phyloP scores from a whole-genome alignment of 441 rosid species.

The Codiaeum variegatum region DNA sequence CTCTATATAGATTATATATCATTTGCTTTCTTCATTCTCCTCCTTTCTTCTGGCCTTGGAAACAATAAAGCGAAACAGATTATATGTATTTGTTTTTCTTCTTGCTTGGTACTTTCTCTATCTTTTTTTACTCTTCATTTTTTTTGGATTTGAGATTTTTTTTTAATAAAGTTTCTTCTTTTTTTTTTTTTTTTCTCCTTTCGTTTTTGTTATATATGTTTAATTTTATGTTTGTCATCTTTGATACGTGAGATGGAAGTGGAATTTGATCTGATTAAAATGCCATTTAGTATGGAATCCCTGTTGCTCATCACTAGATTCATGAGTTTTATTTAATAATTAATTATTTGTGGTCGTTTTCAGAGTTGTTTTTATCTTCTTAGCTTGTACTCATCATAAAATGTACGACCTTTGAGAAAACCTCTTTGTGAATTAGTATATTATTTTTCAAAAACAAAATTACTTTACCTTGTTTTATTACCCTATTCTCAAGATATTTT shows the following conservation, averaged over 20 bases:
- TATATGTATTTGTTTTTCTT: conserved; percentile 4
- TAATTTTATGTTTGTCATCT: background rate
- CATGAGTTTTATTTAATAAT: background rate
- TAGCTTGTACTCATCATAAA: background rate
- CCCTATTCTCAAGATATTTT: conserved; percentile 1
- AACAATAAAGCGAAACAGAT: conserved; percentile 4
- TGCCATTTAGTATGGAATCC: conserved; percentile 1
- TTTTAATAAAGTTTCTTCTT: background rate
- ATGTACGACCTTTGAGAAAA: background rate
- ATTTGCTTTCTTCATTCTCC: background rate
- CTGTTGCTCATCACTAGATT: conserved; percentile 6
- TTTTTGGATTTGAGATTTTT: conserved; percentile 19
- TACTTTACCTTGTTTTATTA: background rate
- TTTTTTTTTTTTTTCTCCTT: background rate
- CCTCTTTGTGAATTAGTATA: background rate
- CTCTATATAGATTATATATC: background rate
- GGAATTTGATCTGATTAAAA: conserved; percentile 19
- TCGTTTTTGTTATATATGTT: background rate
- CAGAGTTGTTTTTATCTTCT: conserved; percentile 2
- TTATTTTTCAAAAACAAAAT: background rate
- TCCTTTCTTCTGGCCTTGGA: conserved; percentile 6
- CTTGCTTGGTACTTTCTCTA: conserved; percentile 11
- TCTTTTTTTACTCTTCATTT: background rate
- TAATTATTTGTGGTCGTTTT: background rate
- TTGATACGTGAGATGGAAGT: background rate